These are phyloP conservation scores for Penstemon barbatus DNA, from an alignment of 257 asterid species.

Conservation along the genomic window DNA sequence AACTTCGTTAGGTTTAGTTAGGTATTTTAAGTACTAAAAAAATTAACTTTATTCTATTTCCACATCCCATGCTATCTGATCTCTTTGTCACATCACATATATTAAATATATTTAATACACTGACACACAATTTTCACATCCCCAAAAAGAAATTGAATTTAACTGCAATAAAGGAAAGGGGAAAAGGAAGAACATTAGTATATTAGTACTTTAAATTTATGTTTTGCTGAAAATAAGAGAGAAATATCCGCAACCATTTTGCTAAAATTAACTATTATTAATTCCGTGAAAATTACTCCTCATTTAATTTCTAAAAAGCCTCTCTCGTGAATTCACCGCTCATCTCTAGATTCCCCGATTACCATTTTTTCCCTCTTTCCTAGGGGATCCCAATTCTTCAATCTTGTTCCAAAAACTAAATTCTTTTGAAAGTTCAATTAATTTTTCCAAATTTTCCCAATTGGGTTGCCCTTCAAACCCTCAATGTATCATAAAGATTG, in stretches of 20 bases:
- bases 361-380: slow-evolving; percentile 18
- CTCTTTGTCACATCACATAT: no score
- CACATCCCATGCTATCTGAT: no score
- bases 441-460: slow-evolving; percentile 4
- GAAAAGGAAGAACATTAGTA: not conserved
- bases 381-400: slow-evolving; percentile 33
- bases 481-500: slow-evolving; percentile 29
- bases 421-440: not conserved
- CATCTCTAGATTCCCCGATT: slow-evolving; percentile 38
- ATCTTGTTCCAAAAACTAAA: not conserved
- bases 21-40: no score
- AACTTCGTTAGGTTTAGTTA: no score
- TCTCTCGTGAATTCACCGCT: slow-evolving; percentile 51
- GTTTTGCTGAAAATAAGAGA: slow-evolving; percentile 24
- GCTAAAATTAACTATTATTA: slow-evolving; percentile 16
- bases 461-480: slow-evolving; percentile 32
- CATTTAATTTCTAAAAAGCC: slow-evolving; percentile 33
- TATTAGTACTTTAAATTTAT: not conserved
- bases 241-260: slow-evolving; percentile 24
- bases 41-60: no score
- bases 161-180: not conserved
- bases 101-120: no score
- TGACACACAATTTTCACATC: not conserved
- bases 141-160: slow-evolving; percentile 13
- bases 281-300: slow-evolving; percentile 40